Percentiles rank a stretch among this genome's conserved stretches.
These are phyloP conservation scores for Colletotrichum kahawae DNA, from an alignment of 2,329 filamentous ascomycete genomes.

Conservation along the genomic window DNA sequence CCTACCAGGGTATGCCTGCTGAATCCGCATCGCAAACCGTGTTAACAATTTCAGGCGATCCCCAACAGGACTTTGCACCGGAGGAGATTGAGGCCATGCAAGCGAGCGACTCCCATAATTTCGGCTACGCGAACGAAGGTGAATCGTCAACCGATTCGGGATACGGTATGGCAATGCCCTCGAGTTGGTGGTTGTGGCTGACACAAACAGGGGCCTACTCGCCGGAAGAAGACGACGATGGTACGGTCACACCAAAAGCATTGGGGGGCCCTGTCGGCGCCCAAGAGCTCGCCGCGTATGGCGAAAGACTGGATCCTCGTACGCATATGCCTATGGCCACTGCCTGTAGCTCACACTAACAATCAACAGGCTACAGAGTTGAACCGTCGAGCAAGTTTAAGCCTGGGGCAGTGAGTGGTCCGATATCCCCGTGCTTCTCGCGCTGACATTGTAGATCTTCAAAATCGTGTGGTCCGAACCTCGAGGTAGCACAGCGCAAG, in stretches of 20 bases:
- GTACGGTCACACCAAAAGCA: conserved; percentile 23
- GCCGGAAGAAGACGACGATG: conserved; percentile 31
- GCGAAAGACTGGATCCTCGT: conserved; percentile 39
- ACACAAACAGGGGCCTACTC: background rate
- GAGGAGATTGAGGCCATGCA: background rate
- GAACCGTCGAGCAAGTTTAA: conserved; percentile 42
- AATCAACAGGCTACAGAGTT: conserved; percentile 42
- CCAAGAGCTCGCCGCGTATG: conserved; percentile 6
- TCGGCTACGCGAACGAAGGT: background rate
- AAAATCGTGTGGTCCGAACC: conserved; percentile 62
- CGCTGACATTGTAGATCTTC: conserved; percentile 47
- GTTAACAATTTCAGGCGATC: background rate
- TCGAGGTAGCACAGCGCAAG: conserved; percentile 38
- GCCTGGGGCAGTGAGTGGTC: conserved; percentile 43
- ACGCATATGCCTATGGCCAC: conserved; percentile 15
- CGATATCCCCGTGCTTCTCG: background rate
- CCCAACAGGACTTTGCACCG: background rate
- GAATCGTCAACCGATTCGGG: conserved; percentile 10
- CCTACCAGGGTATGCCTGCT: background rate
- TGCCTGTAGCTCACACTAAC: background rate
- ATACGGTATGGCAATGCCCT: conserved; percentile 3
- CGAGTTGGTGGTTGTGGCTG: background rate
- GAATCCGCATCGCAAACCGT: background rate
- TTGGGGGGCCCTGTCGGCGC: background rate
- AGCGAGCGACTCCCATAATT: background rate